Evolutionary conservation across 768 basidiomycete genomes (phyloP), one percentile per base, ranked within the genome.

Genomic region (Hebeloma cylindrosporum): DNA sequence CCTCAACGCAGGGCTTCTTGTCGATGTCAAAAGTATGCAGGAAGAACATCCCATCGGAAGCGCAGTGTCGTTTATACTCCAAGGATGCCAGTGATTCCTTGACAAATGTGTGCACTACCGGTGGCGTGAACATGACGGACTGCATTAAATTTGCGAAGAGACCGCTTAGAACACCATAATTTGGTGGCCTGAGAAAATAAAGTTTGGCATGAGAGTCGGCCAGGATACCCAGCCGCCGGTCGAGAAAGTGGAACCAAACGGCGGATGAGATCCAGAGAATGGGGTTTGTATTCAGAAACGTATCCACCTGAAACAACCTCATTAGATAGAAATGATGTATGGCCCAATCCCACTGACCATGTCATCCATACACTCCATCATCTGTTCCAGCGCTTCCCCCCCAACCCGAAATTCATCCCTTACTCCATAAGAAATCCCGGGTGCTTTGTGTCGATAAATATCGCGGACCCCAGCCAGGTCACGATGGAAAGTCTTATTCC

Each of bases 341-440:
- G n/a, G n/a, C n/a, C n/a, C n/a, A n/a, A n/a, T n/a, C n/a, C n/a
- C n/a, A n/a, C n/a, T n/a, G n/a, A n/a, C n/a, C n/a, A n/a, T n/a
- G n/a, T n/a, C n/a, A n/a, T n/a, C n/a, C n/a, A n/a, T n/a, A n/a
- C n/a, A n/a, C n/a, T n/a, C n/a, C n/a, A n/a, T n/a, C n/a, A n/a
- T n/a, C n/a, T n/a, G n/a, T 20, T 23, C 11, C 13, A 57, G 30
- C 4, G 50, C 46, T 20, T 5, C 14, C 7, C 44, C 40, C 5
- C 50, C 47, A 11, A 51, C 31, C 3, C 56, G 36, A 33, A 38
- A 51, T 34, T 57, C 56, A 29, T 52, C 49, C 17, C 56, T 31
- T 4, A 54, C 56, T 2, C 56, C 56, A 43, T 54, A 57, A 5
- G 42, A 30, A 20, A 26, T 33, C 13, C 17, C 8, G 1, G 22